Percentiles rank a stretch among this genome's conserved stretches.
Evolutionary conservation across 495 filamentous ascomycete species (phyloP).

Genomic region (Trichoderma reesei): DNA sequence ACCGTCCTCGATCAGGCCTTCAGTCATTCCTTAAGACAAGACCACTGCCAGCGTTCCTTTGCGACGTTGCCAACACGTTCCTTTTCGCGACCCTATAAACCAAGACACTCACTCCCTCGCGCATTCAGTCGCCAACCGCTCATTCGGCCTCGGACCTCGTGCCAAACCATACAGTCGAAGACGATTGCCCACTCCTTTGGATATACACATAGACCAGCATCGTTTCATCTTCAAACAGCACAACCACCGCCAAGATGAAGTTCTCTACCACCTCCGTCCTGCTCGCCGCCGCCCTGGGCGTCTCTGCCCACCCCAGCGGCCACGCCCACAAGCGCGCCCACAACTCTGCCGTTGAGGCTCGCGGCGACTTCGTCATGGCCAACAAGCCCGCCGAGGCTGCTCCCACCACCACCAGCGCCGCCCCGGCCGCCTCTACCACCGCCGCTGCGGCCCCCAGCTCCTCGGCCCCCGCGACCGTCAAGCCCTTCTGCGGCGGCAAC

Average conservation of each 20-base stretch:
- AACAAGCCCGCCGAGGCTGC: background rate
- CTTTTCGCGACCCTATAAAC: background rate
- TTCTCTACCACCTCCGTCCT: constrained; percentile 7
- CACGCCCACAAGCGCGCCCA: constrained; percentile 1
- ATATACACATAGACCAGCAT: constrained; percentile 2
- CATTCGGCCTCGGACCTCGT: background rate
- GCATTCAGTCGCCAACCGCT: constrained; percentile 8
- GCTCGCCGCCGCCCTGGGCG: constrained; percentile 8
- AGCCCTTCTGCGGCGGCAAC: constrained; percentile 19
- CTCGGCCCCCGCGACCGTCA: background rate
- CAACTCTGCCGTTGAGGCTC: background rate
- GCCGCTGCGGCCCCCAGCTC: background rate
- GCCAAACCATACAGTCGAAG: background rate
- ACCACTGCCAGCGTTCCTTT: background rate
- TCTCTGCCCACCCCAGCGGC: constrained; percentile 12
- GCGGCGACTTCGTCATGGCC: constrained; percentile 7
- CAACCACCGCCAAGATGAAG: constrained; percentile 3
- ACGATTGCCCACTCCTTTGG: constrained; percentile 7
- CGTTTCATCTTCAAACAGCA: background rate
- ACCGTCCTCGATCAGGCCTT: background rate
- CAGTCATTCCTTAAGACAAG: constrained; percentile 3
- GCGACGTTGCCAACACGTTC: background rate
- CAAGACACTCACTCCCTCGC: background rate
- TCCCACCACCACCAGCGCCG: background rate
- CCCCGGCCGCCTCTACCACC: background rate